Evolutionary conservation across 192 early-diverging fungal genomes (phyloP), one percentile per base, ranked within the genome.

Genomic region (Irineochytrium annulatum): DNA sequence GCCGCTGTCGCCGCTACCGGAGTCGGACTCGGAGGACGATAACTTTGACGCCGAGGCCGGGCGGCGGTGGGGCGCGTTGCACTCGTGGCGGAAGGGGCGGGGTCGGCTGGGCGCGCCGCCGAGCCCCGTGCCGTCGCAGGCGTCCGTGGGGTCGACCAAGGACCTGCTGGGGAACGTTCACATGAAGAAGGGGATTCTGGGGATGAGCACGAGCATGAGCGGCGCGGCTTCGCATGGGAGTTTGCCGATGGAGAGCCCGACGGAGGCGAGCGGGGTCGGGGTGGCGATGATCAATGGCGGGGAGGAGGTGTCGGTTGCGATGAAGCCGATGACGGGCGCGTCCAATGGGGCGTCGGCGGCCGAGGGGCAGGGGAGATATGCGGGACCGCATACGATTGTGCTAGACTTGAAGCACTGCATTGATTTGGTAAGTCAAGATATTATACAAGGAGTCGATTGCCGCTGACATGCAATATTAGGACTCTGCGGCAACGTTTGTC

Each of bases 401-500:
- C 34, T 63, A 26, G 62, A 63, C 27, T 63, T 63, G 26, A 54
- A 55, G 54, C 62, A 63, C 43, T 63, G 62, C 32, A 16, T 63
- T 5, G 62, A 63, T 22, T 14, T 63, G 37, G 49, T 51, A 13
- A 26, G 49, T 51, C 20, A 19, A 2, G 20, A 2, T 16, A 26
- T 51, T 51, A 22, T 27, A 24, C 1, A 24, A 22, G 28, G 16
- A 16, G 20, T 27, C 20, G 13, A 2, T 51, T 22, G 20, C 16
- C 14, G 2, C 24, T 51, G 49, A n/a, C n/a, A n/a, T n/a, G n/a
- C n/a, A n/a, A n/a, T 22, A 1, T 22, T 51, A 54, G 48, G 70
- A 72, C 48, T 61, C 70, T 17, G 70, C 63, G 14, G 70, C 70
- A 1, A 45, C 59, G 17, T 49, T 58, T 33, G 45, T 63, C 3